Base-by-base conservation (phyloP, 2,329 filamentous ascomycete genomes). In the Emericellopsis atlantica region DNA sequence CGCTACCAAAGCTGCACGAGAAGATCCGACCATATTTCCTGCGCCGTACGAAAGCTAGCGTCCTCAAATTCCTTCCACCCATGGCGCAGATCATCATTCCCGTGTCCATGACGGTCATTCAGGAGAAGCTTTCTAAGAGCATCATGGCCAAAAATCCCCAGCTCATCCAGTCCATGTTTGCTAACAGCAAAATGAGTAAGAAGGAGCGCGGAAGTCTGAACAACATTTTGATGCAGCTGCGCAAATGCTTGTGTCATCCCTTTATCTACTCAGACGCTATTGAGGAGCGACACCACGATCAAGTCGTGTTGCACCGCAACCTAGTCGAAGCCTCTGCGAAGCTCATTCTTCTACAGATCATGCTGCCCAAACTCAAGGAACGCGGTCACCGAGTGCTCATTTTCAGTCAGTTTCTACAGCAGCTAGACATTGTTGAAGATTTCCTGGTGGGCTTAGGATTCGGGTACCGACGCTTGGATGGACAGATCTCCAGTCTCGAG, bases 11-110 rank as follows among this genome's bases (percentile, higher is more conserved):
- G 56, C 67, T 98, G 1, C 92, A 96, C 52, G 75, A 83, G 3
- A 73, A 89, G 54, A 93, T 96, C 45, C 77, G 86, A 2, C 77
- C 77, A 0, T 81, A 79, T 49, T 80, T 81, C 48, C 58, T 81
- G 21, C 66, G 76, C 37, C 80, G 92, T 36, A 96, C 92, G 3
- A 98, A 98, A 57, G 80, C 80, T 11, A 81, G 90, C 45, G 90
- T 95, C 0, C 68, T 98, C 40, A 90, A 85, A 32, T 95, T 95
- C 59, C 67, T 98, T 9, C 92, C 92, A 1, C 81, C 90, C 0
- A 88, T 98, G 76, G 82, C 84, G 1, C 90, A 96, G 53, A 88
- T 98, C 50, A 96, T 98, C 46, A 65, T 98, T 5, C 92, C 92
- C 0, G 81, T 98, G n/a, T 89, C 85, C 3, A 95, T 96, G 89